Base-by-base conservation (phyloP, 352 stramenopile species). In the Elongisporangium prolatum region DNA sequence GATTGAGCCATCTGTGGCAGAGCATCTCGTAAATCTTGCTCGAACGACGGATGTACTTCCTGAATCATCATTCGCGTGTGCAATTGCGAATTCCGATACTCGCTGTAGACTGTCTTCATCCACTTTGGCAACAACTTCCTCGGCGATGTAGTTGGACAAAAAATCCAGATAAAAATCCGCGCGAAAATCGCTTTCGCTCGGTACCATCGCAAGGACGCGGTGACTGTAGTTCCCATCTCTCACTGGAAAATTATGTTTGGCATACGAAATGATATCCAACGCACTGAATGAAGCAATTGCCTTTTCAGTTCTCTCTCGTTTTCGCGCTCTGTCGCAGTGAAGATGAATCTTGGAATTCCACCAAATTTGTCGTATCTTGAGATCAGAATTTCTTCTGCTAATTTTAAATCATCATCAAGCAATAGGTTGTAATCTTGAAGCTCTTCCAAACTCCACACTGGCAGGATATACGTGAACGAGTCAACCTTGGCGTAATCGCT, bases 11-110 rank as follows among this genome's bases (percentile, higher is more conserved):
- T 65, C 17, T 49, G 13, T 57, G 53, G 49, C 60, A 66, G 1
- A 66, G 48, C 52, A 61, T 55, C 22, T 69, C 48, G 44, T 65
- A 65, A 25, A 61, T 58, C 28, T 22, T 59, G 18, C 49, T 21
- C 49, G 57, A 61, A 59, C 21, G 8, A 59, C 52, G n/a, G 52
- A 48, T 18, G 49, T 65, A 59, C n/a, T 59, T 58, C 47, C 57
- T 13, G 62, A 68, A 16, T 48, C 48, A 54, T 68, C 62, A 51
- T 50, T 24, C n/a, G 25, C 20, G 18, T 65, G 48, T 44, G 51
- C 48, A 47, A 61, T 56, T 18, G 50, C 63, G n/a, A 57, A 62
- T 48, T 62, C 21, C 6, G 54, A 62, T 5, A 65, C 17, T 52
- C 48, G 17, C 25, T 52, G n/a, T 5, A 65, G 10, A 53, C 57